These are phyloP conservation scores for Hymenoscyphus scutula DNA, from an alignment of 2,329 filamentous ascomycete genomes.

Conservation along the genomic window DNA sequence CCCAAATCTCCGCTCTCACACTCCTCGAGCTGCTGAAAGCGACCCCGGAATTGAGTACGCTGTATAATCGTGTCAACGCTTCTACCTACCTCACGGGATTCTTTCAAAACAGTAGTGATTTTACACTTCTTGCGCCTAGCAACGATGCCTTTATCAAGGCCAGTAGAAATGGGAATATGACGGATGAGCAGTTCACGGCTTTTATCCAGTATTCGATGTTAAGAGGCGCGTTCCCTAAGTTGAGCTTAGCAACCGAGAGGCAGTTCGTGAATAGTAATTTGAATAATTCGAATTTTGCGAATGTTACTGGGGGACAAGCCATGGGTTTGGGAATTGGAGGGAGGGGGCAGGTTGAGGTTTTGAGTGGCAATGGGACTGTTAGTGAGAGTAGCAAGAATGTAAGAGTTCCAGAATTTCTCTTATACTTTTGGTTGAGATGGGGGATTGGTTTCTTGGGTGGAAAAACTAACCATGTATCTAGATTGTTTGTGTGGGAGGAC, in stretches of 20 bases:
- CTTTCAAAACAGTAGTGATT: conserved; percentile 19
- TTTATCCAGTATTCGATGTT: conserved; percentile 26
- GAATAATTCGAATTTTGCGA: conserved; percentile 20
- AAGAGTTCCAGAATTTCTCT: background rate
- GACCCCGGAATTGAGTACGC: conserved; percentile 20
- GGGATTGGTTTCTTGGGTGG: background rate
- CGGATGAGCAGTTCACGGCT: conserved; percentile 19
- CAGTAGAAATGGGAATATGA: conserved; percentile 11
- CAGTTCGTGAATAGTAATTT: conserved; percentile 24
- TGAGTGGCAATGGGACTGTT: conserved; percentile 22
- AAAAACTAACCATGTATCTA: conserved; percentile 32
- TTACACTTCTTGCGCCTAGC: conserved; percentile 24
- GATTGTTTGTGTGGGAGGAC: conserved; percentile 52
- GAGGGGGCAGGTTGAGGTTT: conserved; percentile 14
- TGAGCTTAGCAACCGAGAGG: conserved; percentile 17
- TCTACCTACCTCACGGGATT: conserved; percentile 15
- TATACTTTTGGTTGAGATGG: background rate
- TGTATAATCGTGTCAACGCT: conserved; percentile 19
- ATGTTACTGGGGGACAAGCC: conserved; percentile 27
- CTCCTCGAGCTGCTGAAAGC: conserved; percentile 19
- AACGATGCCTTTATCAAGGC: conserved; percentile 15
- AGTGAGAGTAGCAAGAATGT: conserved; percentile 33
- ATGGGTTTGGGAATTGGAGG: conserved; percentile 19
- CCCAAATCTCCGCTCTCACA: conserved; percentile 14
- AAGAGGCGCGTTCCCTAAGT: conserved; percentile 20